These are phyloP conservation scores for Rugonectria rugulosa DNA, from an alignment of 2,329 filamentous ascomycete species.

Conservation along the genomic window DNA sequence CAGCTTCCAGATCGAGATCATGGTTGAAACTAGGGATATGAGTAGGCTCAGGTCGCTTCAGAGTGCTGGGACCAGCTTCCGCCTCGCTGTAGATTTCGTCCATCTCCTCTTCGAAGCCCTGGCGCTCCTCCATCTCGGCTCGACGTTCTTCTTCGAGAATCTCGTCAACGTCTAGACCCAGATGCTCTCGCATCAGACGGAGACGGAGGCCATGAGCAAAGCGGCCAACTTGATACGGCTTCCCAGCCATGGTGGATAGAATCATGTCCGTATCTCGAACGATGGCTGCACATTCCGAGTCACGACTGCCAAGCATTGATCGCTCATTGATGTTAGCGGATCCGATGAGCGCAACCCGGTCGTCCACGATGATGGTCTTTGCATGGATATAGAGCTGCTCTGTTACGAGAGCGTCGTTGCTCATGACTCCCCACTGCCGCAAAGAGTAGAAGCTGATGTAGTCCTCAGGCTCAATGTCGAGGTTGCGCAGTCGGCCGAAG, in stretches of 20 bases:
- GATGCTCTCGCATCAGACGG: constrained; percentile 94
- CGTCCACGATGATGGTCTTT: constrained; percentile 95
- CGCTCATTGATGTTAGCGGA: constrained; percentile 99
- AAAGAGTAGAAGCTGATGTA: constrained; percentile 96
- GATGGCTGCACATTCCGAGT: constrained; percentile 90
- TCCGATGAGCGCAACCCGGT: constrained; percentile 90
- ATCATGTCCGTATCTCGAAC: constrained; percentile 94
- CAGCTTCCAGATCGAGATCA: constrained; percentile 55
- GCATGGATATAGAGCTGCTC: constrained; percentile 99
- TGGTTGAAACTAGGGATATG: constrained; percentile 73
- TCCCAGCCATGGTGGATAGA: constrained; percentile 87
- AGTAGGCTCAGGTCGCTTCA: constrained; percentile 34
- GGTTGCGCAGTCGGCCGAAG: constrained; percentile 81
- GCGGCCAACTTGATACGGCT: constrained; percentile 87
- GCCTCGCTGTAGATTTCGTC: constrained; percentile 66
- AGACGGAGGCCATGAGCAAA: constrained; percentile 94
- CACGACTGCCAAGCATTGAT: constrained; percentile 89
- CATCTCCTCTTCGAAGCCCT: constrained; percentile 66
- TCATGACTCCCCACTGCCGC: constrained; percentile 90
- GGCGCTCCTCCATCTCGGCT: constrained; percentile 69
- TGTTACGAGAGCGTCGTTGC: constrained; percentile 83
- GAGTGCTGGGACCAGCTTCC: constrained; percentile 45
- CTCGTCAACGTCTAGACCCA: constrained; percentile 94
- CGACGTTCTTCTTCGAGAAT: constrained; percentile 81
- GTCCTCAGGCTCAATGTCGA: constrained; percentile 89